Evolutionary conservation across 208 protist genomes (phyloP).

Genomic region (Leishmania guyanensis): DNA sequence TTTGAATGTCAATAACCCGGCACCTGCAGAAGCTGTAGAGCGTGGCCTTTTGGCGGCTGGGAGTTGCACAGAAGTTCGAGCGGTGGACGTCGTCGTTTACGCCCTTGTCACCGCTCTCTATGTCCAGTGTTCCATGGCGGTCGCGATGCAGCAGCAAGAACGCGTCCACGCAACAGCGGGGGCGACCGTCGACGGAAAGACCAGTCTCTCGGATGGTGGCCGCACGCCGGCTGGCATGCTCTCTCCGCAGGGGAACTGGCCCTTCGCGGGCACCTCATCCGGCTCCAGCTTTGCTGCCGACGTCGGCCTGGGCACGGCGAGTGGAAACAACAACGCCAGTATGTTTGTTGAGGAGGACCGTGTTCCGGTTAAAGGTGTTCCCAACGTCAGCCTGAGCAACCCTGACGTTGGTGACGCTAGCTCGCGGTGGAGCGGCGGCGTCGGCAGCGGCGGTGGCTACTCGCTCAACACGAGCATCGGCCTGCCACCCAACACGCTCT

Average conservation of each 20-base stretch:
- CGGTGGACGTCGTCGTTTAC: constrained; percentile 37
- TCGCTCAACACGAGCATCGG: constrained; percentile 25
- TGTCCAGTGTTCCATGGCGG: constrained; percentile 27
- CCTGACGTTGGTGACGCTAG: neutral
- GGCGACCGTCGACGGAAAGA: neutral
- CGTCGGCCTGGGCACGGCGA: neutral
- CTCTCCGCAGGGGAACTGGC: constrained; percentile 4
- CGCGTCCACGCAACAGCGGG: neutral
- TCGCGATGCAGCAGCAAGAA: constrained; percentile 13
- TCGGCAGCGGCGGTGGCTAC: constrained; percentile 12
- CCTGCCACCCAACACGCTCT: neutral
- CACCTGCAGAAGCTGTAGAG: constrained; percentile 1
- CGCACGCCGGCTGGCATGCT: constrained; percentile 9
- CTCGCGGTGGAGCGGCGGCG: constrained; percentile 11
- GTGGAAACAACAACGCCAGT: constrained; percentile 1
- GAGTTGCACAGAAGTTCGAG: constrained; percentile 24
- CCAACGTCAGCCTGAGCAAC: constrained; percentile 25
- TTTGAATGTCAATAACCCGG: neutral
- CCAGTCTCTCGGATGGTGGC: neutral
- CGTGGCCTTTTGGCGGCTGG: constrained; percentile 19
- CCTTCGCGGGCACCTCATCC: neutral
- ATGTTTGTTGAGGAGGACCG: constrained; percentile 14
- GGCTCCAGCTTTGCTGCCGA: constrained; percentile 10
- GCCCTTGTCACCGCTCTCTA: constrained; percentile 36
- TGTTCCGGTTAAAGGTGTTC: constrained; percentile 7